A percentile compares a stretch with the other conserved stretches of the same genome.
Evolutionary conservation across 1,139 yeast genomes (phyloP).

Genomic region (Arxiozyma heterogenica): DNA sequence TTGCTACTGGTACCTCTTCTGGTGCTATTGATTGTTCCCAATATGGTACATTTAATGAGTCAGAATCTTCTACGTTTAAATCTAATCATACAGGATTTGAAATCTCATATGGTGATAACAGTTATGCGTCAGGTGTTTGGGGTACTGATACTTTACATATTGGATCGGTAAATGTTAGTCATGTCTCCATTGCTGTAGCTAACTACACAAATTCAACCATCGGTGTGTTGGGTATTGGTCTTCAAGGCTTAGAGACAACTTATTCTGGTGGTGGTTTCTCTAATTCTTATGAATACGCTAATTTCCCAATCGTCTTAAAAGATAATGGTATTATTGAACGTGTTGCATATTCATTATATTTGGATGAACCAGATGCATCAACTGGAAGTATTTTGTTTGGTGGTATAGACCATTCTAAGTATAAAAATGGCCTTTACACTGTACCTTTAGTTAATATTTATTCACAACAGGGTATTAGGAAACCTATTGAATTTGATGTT

Average conservation of each 20-base stretch:
- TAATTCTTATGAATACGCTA: slow-evolving; percentile 21
- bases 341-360: slow-evolving; percentile 46
- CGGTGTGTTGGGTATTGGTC: slow-evolving; percentile 58
- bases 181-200: slow-evolving; percentile 51
- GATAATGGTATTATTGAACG: slow-evolving; percentile 43
- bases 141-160: slow-evolving; percentile 41
- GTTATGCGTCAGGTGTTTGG: slow-evolving; percentile 53
- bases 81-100: slow-evolving; percentile 38
- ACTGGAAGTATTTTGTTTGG: slow-evolving; percentile 47
- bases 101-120: slow-evolving; percentile 52
- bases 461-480: slow-evolving; percentile 29
- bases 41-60: slow-evolving; percentile 39
- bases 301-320: slow-evolving; percentile 49
- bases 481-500: slow-evolving; percentile 38
- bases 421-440: slow-evolving; percentile 32
- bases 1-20: slow-evolving; percentile 2
- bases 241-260: slow-evolving; percentile 43
- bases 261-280: slow-evolving; percentile 21
- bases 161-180: slow-evolving; percentile 35
- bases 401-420: slow-evolving; percentile 43
- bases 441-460: slow-evolving; percentile 38
- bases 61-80: slow-evolving; percentile 38
- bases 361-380: slow-evolving; percentile 34
- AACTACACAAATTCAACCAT: slow-evolving; percentile 42
- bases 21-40: slow-evolving; percentile 29